A percentile compares a stretch with the other conserved stretches of the same genome.
phyloP scores from a whole-genome alignment of 306 rosid genomes.

The Inga laurina region DNA sequence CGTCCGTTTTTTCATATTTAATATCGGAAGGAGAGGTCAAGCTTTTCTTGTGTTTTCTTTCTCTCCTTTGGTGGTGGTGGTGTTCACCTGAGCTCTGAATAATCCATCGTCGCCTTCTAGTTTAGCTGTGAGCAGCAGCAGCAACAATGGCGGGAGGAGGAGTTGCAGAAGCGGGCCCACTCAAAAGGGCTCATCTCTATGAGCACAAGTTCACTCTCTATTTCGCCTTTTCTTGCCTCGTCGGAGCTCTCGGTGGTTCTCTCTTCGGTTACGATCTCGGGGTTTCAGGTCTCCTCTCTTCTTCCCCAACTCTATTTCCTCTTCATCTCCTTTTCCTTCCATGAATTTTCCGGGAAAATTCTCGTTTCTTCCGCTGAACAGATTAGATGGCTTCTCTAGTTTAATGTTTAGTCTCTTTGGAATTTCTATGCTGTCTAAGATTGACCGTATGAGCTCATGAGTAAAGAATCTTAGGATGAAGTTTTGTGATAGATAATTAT shows the following conservation, averaged over 20 bases:
- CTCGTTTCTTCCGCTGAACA: neutral
- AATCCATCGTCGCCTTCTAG: neutral
- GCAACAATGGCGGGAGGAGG: slow-evolving; percentile 73
- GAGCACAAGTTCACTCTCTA: slow-evolving; percentile 67
- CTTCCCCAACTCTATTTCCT: neutral
- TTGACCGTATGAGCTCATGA: neutral
- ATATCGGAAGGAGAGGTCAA: neutral
- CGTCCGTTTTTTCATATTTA: too few relatives aligned
- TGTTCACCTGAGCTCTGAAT: neutral
- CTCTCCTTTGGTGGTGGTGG: neutral
- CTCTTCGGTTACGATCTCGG: slow-evolving; percentile 97
- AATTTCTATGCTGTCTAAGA: neutral
- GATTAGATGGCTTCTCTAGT: neutral
- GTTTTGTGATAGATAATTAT: neutral
- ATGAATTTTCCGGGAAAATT: neutral
- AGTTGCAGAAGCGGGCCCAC: slow-evolving; percentile 35
- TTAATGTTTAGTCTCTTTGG: neutral
- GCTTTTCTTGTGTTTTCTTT: neutral
- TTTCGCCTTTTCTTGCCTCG: slow-evolving; percentile 66
- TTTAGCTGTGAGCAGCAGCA: neutral
- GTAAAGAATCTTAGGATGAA: neutral
- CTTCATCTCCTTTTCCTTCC: neutral
- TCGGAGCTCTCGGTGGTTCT: slow-evolving; percentile 95
- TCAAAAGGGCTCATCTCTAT: slow-evolving; percentile 79
- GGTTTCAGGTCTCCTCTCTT: slow-evolving; percentile 67